phyloP scores from a whole-genome alignment of 2,329 filamentous ascomycete genomes.

The Microsporum audouinii region DNA sequence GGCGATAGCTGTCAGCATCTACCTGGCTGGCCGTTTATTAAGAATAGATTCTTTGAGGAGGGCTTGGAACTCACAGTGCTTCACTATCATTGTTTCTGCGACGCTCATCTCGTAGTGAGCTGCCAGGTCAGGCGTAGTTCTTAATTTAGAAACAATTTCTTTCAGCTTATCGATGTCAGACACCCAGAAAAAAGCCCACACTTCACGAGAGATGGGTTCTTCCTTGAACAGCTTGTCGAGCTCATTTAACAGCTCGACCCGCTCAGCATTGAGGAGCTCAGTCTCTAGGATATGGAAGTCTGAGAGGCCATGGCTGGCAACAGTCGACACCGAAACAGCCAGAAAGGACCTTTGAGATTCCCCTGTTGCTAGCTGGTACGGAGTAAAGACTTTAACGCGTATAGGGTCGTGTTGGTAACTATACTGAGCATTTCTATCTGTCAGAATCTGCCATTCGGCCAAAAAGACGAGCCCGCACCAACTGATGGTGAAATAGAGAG shows the following conservation, averaged over 20 bases:
- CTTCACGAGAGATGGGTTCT: not conserved
- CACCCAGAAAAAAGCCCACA: not conserved
- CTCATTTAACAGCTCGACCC: not conserved
- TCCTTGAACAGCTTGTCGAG: not conserved
- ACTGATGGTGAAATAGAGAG: too few relatives aligned
- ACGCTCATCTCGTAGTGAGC: not conserved
- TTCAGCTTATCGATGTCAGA: not conserved
- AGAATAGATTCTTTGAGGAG: not conserved
- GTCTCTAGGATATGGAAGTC: not conserved
- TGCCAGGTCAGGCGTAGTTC: not conserved
- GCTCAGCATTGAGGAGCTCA: not conserved
- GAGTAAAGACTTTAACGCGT: not conserved
- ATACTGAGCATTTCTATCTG: too few relatives aligned
- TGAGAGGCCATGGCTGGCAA: not conserved
- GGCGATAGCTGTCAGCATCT: not conserved
- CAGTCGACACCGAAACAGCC: too few relatives aligned
- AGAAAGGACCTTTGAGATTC: too few relatives aligned
- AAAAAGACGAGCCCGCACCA: too few relatives aligned
- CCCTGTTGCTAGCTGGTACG: not conserved
- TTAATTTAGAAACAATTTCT: not conserved
- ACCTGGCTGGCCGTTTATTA: not conserved
- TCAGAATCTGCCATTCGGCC: too few relatives aligned
- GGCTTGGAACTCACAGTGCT: not conserved
- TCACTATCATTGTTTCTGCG: not conserved
- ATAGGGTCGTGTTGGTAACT: too few relatives aligned